Evolutionary conservation across 306 rosid genomes (phyloP).

Genomic region (Lathyrus sativus): DNA sequence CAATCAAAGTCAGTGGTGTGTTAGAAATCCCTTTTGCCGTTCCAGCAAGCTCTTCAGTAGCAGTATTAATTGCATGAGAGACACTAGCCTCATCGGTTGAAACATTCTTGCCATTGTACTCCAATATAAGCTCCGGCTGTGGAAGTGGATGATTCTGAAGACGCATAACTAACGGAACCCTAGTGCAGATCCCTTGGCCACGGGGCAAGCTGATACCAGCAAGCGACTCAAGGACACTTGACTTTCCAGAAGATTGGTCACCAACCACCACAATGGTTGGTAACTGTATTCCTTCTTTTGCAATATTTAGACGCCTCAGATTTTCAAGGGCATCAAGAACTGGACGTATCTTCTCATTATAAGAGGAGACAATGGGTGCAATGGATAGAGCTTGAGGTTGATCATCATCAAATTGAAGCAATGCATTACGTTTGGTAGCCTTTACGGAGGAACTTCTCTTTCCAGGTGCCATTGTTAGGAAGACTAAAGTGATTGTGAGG

Average conservation of each 20-base stretch:
- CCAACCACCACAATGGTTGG: constrained; percentile 59
- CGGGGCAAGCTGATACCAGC: constrained; percentile 57
- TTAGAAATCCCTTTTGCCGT: constrained; percentile 49
- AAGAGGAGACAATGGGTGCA: constrained; percentile 38
- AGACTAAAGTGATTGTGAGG: background rate
- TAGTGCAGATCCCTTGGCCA: constrained; percentile 62
- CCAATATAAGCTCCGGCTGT: constrained; percentile 41
- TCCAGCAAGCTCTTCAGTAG: constrained; percentile 56
- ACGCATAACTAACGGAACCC: constrained; percentile 48
- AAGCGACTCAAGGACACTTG: constrained; percentile 53
- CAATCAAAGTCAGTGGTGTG: constrained; percentile 48
- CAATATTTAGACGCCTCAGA: constrained; percentile 39
- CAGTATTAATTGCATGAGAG: constrained; percentile 42
- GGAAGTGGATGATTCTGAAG: constrained; percentile 44
- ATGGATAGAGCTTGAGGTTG: background rate
- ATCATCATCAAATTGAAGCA: background rate
- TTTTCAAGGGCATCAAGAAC: constrained; percentile 50
- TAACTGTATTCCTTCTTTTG: constrained; percentile 53
- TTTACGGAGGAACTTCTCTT: background rate
- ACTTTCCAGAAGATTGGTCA: constrained; percentile 48
- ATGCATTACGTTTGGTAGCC: background rate
- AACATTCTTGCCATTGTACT: constrained; percentile 33
- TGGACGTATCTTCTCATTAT: constrained; percentile 47
- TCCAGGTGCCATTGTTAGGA: background rate
- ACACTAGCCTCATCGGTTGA: constrained; percentile 39